Base-by-base conservation (phyloP, 805 yeast genomes). In the Candida schatavii region DNA sequence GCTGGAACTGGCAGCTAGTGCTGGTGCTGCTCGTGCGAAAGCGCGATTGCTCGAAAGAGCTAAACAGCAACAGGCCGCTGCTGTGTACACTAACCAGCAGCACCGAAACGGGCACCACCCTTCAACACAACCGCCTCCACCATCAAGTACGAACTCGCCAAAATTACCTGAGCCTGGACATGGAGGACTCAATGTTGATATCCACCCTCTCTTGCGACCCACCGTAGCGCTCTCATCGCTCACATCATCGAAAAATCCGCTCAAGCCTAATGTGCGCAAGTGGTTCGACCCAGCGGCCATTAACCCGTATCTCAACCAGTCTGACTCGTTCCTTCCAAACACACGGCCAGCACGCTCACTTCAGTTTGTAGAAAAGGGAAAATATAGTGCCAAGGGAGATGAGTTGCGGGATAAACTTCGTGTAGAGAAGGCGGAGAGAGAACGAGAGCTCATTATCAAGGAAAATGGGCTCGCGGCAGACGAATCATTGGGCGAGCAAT, bases 361-460 rank as follows among this genome's bases (percentile, higher is more conserved):
- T 32, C 59, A 57, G 13, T 78, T 88, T 51, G 80, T 77, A 51
- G 75, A 70, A 26, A 70, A 72, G 31, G 96, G 96, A 2, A 85
- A 80, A 53, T 83, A 70, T 51, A 71, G 83, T 2, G 72, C 66
- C 31, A 59, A 68, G 42, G 90, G 81, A 35, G 59, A 78, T 10
- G 74, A 73, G 49, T 40, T 73, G n/a, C 59, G 88, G 17, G 68
- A 62, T 32, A 67, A 64, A 23, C 31, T 62, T 14, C 57, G 56
- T 35, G 65, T 62, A 35, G 64, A 64, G 44, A 59, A 62, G 41
- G 50, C 50, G 39, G 54, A 47, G 21, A 40, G 39, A 21, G 30
- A 29, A 11, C n/a, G 22, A 4, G 11, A 29, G 9, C 28, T 18
- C 18, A 44, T 29, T 41, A 56, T 64, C 30, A 52, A 54, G 27